A percentile compares a stretch with the other conserved stretches of the same genome.
Evolutionary conservation across 2,329 filamentous ascomycete species (phyloP).

Genomic region (Bipolaris sorokiniana): DNA sequence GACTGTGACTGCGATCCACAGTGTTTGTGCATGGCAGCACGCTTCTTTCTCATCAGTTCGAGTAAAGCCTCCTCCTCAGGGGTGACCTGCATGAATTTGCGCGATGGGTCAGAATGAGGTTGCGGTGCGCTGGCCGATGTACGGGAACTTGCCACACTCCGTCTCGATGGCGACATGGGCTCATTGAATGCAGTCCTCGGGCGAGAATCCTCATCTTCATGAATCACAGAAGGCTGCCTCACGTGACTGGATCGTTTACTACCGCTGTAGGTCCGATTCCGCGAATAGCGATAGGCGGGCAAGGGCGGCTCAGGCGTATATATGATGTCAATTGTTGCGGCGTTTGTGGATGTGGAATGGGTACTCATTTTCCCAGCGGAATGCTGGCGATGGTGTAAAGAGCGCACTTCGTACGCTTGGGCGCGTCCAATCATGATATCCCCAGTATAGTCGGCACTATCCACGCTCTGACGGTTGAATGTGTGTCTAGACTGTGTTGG

Average conservation of each 20-base stretch:
- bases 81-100: conserved; percentile 56
- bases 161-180: conserved; percentile 34
- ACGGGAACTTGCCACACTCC: conserved; percentile 38
- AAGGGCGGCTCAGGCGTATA: conserved; percentile 42
- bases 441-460: conserved; percentile 41
- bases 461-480: conserved; percentile 43
- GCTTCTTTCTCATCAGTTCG: conserved; percentile 58
- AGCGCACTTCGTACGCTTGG: conserved; percentile 44
- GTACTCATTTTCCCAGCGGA: conserved; percentile 44
- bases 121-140: conserved; percentile 47
- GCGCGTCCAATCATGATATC: conserved; percentile 48
- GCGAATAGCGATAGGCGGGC: conserved; percentile 25
- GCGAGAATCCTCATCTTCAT: conserved; percentile 41
- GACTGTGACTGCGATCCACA: conserved; percentile 45
- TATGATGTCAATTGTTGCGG: conserved; percentile 50
- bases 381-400: conserved; percentile 29
- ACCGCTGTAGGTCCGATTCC: conserved; percentile 26
- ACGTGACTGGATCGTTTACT: conserved; percentile 40
- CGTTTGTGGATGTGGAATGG: conserved; percentile 43
- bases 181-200: conserved; percentile 35
- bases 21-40: conserved; percentile 53
- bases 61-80: conserved; percentile 58
- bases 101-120: conserved; percentile 33
- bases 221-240: conserved; percentile 49
- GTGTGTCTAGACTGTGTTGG: conserved; percentile 17